These are phyloP conservation scores for Aspergillus affinis DNA, from an alignment of 495 filamentous ascomycete species.

Conservation along the genomic window DNA sequence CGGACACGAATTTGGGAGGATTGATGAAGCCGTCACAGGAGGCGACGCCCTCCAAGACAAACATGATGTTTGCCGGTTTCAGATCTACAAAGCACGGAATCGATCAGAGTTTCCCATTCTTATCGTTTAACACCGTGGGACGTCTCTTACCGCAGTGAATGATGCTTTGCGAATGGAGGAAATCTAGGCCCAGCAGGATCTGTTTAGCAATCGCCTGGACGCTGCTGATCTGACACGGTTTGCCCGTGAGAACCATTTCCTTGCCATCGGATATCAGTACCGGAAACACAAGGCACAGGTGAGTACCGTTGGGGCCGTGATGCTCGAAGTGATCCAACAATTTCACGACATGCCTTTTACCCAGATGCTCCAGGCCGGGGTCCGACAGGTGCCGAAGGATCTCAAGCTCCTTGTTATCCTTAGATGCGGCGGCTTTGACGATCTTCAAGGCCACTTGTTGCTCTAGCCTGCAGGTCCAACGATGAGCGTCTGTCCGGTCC, in stretches of 20 bases:
- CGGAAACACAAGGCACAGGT: conserved; percentile 47
- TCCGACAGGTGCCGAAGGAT: conserved; percentile 9
- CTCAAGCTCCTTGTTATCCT: conserved; percentile 9
- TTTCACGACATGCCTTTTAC: conserved; percentile 33
- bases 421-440: conserved; percentile 25
- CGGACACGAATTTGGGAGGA: neutral
- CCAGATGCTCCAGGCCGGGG: conserved; percentile 21
- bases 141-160: conserved; percentile 13
- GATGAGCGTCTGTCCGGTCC: neutral
- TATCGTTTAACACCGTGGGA: conserved; percentile 1
- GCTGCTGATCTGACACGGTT: conserved; percentile 1
- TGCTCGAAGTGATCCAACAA: conserved; percentile 46
- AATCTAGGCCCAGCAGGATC: conserved; percentile 14
- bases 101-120: neutral
- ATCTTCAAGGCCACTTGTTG: conserved; percentile 35
- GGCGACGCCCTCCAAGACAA: neutral
- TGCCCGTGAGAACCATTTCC: conserved; percentile 15
- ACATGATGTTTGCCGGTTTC: conserved; percentile 17
- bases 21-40: neutral
- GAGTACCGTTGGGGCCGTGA: conserved; percentile 46
- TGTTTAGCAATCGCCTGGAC: conserved; percentile 10
- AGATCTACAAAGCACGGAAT: conserved; percentile 5
- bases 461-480: neutral
- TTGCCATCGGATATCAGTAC: conserved; percentile 24
- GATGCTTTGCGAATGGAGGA: conserved; percentile 9